Percentiles rank a stretch among this genome's conserved stretches.
phyloP scores from a whole-genome alignment of 495 filamentous ascomycete genomes.

The Neurospora sp. region DNA sequence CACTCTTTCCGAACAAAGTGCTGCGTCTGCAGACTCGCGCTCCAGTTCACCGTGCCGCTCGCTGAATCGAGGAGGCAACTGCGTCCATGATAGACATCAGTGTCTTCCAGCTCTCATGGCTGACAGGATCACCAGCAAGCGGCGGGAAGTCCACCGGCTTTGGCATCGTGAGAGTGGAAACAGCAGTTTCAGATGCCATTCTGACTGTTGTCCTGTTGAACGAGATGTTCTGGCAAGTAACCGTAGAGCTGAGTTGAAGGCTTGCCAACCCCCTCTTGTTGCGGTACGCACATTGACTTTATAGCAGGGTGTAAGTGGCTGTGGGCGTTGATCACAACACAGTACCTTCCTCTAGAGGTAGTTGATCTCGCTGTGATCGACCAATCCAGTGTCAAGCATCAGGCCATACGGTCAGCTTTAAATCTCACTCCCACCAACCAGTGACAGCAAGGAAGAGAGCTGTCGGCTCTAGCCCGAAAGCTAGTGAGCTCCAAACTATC shows the following conservation, averaged over 20 bases:
- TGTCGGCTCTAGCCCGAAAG: neutral
- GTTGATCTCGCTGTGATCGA: neutral
- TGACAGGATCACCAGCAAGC: neutral
- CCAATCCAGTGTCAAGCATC: neutral
- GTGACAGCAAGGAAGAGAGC: neutral
- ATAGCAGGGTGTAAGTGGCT: neutral
- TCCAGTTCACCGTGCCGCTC: conserved; percentile 74
- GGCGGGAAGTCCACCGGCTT: conserved; percentile 1
- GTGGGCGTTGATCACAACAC: neutral
- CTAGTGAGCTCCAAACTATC: neutral
- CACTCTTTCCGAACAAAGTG: conserved; percentile 77
- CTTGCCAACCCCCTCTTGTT: neutral
- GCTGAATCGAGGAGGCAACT: conserved; percentile 5
- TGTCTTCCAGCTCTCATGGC: conserved; percentile 6
- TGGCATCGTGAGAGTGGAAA: conserved; percentile 3
- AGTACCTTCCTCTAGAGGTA: neutral
- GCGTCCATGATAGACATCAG: conserved; percentile 16
- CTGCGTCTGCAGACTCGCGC: conserved; percentile 70
- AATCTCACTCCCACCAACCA: neutral
- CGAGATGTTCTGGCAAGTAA: neutral
- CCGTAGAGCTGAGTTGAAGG: neutral
- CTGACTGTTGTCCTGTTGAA: neutral
- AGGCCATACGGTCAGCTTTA: neutral
- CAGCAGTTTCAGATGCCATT: neutral
- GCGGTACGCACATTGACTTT: neutral